Conservation (phyloP, 1,139 yeast species). For the Nakaseomyces uthaithaninus region DNA sequence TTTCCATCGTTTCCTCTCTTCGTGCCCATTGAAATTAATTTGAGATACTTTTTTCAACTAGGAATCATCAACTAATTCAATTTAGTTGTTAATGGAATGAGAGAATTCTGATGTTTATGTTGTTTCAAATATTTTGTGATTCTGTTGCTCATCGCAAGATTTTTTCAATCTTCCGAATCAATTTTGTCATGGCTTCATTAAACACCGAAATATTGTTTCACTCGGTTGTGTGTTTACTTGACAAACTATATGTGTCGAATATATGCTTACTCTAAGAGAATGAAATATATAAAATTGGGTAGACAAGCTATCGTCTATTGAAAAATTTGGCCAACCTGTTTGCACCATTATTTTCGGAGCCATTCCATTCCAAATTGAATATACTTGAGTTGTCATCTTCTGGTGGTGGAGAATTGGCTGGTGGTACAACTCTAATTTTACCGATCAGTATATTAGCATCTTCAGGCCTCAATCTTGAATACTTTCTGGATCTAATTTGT, state of each 20-base stretch:
- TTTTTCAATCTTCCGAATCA: too few species aligned
- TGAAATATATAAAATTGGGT: too few species aligned
- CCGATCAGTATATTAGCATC: constrained; percentile 45
- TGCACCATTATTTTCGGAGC: constrained; percentile 12
- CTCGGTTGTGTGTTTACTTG: too few species aligned
- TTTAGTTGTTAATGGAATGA: too few species aligned
- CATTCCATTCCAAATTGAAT: constrained; percentile 6
- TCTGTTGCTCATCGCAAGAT: too few species aligned
- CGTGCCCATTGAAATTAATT: constrained; percentile 7
- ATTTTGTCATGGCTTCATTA: too few species aligned
- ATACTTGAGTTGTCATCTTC: constrained; percentile 14
- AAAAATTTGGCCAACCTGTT: constrained; percentile 26
- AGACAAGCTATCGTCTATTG: constrained; percentile 19
- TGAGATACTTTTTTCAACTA: not conserved
- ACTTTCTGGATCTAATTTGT: constrained; percentile 48
- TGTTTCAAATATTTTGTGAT: too few species aligned
- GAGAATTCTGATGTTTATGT: too few species aligned
- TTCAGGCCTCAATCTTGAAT: constrained; percentile 53
- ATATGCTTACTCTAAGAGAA: too few species aligned
- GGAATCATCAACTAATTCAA: too few species aligned
- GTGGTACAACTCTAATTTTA: constrained; percentile 30
- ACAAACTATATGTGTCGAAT: not conserved
- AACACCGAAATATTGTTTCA: too few species aligned
- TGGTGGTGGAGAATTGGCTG: constrained; percentile 10
- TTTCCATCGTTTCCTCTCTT: constrained; percentile 11